Base-by-base conservation (phyloP, 2,329 filamentous ascomycete genomes). In the Alternaria infectoria region DNA sequence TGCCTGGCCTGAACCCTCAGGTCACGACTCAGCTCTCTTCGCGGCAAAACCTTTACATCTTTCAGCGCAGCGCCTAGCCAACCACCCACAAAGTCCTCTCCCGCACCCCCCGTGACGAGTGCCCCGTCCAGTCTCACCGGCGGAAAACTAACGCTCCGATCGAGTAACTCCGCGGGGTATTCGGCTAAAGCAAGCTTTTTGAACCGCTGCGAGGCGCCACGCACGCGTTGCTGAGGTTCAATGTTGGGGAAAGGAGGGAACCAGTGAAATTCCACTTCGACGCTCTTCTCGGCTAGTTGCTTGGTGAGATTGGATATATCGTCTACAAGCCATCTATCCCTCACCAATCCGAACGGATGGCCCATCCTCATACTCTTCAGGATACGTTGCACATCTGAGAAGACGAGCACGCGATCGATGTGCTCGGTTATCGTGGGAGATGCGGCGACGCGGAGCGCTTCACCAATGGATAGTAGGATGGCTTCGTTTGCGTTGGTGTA, bases 21-120 rank as follows among this genome's bases (percentile, higher is more conserved):
- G 9, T 40, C 36, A 40, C 36, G 36, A 3, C 36, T 40, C n/a
- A 40, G 0, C 36, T 40, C 36, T 1, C 15, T 17, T 17, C 36
- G 36, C 36, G 36, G 36, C n/a, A 40, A 1, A 3, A 40, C 9
- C 15, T 17, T 17, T 2, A 40, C n/a, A 17, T 40, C 36, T 9
- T 40, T 17, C 0, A 40, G 1, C 9, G 36, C 36, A 40, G 36
- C 36, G 0, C 0, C 0, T 0, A 40, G n/a, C n/a, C n/a, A 40
- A 0, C 36, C n/a, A 6, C 36, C 4, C 36, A 40, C 8, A 9
- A 40, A 40, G n/a, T 40, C 36, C 5, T 40, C 36, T 17, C 36
- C n/a, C 36, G 9, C 15, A 17, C 36, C 5, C 5, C 9, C 36
- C 4, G 36, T 40, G 8, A 17, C 36, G 5, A 40, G 36, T 17